phyloP scores from a whole-genome alignment of 768 basidiomycete species.

The Hygrocybe punicea region DNA sequence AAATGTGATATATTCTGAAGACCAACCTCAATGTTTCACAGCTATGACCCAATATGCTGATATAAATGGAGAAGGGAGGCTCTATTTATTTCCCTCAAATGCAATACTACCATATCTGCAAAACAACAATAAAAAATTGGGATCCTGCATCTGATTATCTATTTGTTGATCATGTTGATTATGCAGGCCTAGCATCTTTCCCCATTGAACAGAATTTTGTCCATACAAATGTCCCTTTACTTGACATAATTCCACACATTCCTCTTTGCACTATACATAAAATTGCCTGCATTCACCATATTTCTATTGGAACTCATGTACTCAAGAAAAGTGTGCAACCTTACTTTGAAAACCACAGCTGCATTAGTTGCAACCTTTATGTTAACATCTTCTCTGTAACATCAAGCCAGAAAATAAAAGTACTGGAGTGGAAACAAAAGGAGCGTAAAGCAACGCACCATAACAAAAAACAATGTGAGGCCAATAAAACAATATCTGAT shows the following conservation, averaged over 20 bases:
- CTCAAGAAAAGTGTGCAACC: not conserved
- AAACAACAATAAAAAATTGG: not conserved
- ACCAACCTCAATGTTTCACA: no score
- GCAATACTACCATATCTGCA: not conserved
- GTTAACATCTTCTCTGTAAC: not conserved
- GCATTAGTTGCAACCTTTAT: not conserved
- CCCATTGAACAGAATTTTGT: not conserved
- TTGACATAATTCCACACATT: not conserved
- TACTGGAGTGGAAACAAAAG: no score
- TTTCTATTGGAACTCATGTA: not conserved
- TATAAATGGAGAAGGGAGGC: not conserved
- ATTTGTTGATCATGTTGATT: conserved; percentile 2
- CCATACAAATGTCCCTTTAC: not conserved
- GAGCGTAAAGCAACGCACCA: no score
- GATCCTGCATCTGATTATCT: not conserved
- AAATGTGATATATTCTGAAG: no score
- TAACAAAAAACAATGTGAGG: no score
- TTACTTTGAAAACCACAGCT: not conserved
- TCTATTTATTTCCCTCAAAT: not conserved
- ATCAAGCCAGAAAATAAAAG: not conserved
- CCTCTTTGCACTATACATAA: not conserved
- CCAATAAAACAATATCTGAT: no score
- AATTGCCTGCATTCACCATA: not conserved
- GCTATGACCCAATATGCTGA: no score
- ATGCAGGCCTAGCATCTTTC: not conserved